Evolutionary conservation across 192 early-diverging fungal species (phyloP).

Genomic region (Chytriomyces hyalinus): DNA sequence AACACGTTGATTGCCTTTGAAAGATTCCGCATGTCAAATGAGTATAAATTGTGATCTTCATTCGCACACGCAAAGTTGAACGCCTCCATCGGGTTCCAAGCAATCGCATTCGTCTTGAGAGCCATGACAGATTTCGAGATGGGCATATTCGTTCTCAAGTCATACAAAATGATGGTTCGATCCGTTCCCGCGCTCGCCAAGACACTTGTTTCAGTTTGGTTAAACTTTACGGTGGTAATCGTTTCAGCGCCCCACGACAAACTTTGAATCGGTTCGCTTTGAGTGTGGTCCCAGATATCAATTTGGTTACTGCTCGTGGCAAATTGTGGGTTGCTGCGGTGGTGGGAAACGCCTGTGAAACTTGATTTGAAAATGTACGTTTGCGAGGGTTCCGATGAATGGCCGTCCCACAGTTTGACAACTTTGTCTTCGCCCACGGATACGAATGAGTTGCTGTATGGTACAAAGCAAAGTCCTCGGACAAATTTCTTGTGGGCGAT

Average conservation of each 20-base stretch:
- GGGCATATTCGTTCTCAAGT: conserved; percentile 86
- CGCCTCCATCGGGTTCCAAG: conserved; percentile 99
- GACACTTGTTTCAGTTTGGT: conserved; percentile 94
- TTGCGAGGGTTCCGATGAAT: conserved; percentile 51
- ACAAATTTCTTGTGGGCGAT: conserved; percentile 83
- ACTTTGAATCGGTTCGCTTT: conserved; percentile 74
- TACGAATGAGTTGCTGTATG: conserved; percentile 73
- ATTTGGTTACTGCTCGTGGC: conserved; percentile 86
- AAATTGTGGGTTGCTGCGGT: conserved; percentile 81
- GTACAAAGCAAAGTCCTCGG: conserved; percentile 78
- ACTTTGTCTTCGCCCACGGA: conserved; percentile 94
- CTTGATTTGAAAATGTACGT: conserved; percentile 80
- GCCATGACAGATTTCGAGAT: conserved; percentile 84
- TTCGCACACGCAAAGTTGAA: conserved; percentile 91
- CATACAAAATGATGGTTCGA: conserved; percentile 92
- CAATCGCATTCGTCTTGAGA: conserved; percentile 86
- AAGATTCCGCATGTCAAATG: conserved; percentile 98
- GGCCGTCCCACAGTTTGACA: conserved; percentile 89
- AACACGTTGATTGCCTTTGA: conserved; percentile 81
- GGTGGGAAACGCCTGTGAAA: conserved; percentile 90
- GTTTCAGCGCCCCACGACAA: conserved; percentile 96
- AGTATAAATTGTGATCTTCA: conserved; percentile 98
- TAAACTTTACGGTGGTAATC: conserved; percentile 92
- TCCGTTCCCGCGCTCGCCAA: conserved; percentile 93
- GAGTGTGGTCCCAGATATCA: conserved; percentile 92